A percentile compares a stretch with the other conserved stretches of the same genome.
These are phyloP conservation scores for Tolypocladium inflatum DNA, from an alignment of 2,329 filamentous ascomycete genomes.

Conservation along the genomic window DNA sequence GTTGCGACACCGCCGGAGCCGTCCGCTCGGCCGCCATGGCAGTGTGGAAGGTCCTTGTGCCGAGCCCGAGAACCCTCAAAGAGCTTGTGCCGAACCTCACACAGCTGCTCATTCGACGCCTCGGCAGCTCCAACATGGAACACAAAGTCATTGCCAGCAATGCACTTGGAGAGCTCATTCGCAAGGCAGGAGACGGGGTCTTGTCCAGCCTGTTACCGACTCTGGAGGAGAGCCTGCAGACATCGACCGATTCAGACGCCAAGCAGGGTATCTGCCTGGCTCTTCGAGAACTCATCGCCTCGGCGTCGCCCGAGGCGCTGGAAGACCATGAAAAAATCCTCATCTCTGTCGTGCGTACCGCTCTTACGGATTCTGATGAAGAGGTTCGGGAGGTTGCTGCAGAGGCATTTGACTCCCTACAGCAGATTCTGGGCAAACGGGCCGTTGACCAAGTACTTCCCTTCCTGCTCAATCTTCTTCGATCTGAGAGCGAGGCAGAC, in stretches of 20 bases:
- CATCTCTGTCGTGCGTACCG: constrained; percentile 87
- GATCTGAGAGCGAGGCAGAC: constrained; percentile 76
- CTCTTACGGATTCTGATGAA: constrained; percentile 78
- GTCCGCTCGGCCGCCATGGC: constrained; percentile 83
- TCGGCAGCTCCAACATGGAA: constrained; percentile 95
- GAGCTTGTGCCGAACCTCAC: constrained; percentile 92
- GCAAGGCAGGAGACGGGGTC: constrained; percentile 91
- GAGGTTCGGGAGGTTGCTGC: constrained; percentile 93
- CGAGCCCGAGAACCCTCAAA: constrained; percentile 84
- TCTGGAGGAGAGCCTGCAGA: constrained; percentile 82
- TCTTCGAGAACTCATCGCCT: constrained; percentile 82
- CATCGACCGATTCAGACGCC: constrained; percentile 81
- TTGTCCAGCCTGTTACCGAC: constrained; percentile 81
- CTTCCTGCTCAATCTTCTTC: constrained; percentile 79
- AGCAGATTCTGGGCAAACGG: constrained; percentile 87
- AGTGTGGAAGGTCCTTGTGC: constrained; percentile 96
- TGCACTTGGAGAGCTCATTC: constrained; percentile 89
- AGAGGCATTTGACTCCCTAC: constrained; percentile 91
- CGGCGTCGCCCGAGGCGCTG: constrained; percentile 77
- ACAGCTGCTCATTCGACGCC: constrained; percentile 84
- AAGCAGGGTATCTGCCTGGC: constrained; percentile 98
- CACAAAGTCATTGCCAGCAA: constrained; percentile 99
- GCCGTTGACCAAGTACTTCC: constrained; percentile 94
- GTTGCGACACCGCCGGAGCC: constrained; percentile 87
- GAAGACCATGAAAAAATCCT: constrained; percentile 93